These are phyloP conservation scores for Amanita rubescens DNA, from an alignment of 768 basidiomycete species.

Conservation along the genomic window DNA sequence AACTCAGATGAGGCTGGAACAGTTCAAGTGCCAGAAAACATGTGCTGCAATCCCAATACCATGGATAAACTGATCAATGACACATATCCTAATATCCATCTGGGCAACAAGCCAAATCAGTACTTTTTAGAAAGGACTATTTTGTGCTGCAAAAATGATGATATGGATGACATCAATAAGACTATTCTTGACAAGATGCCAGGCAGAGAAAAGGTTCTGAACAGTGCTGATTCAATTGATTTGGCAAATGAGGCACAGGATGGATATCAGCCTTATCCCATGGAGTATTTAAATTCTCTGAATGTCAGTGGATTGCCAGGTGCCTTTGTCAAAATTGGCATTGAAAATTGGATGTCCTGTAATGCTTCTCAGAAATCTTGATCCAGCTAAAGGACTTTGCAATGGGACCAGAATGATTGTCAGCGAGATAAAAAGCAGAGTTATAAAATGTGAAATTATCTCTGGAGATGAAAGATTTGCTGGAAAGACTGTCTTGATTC, in stretches of 20 bases:
- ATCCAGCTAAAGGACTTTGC: constrained; percentile 26
- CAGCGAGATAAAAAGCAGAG: constrained; percentile 15
- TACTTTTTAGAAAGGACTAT: constrained; percentile 29
- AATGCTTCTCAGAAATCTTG: constrained; percentile 38
- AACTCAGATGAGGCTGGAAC: constrained; percentile 1
- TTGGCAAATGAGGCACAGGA: constrained; percentile 13
- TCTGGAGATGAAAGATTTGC: constrained; percentile 24
- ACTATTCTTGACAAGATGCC: constrained; percentile 9
- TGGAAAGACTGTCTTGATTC: constrained; percentile 30
- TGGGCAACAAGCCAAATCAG: constrained; percentile 7
- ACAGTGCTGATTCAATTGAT: constrained; percentile 24
- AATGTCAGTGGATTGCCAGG: constrained; percentile 28
- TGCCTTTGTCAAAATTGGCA: constrained; percentile 29
- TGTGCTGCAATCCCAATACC: constrained; percentile 14
- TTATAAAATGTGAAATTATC: constrained; percentile 28
- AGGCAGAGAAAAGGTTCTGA: constrained; percentile 10
- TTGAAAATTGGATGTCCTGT: constrained; percentile 29
- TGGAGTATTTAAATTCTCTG: constrained; percentile 34
- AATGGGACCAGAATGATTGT: constrained; percentile 25
- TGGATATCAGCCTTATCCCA: constrained; percentile 20
- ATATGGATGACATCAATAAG: constrained; percentile 25
- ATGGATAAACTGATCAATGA: constrained; percentile 20
- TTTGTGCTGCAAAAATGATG: constrained; percentile 24
- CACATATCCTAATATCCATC: constrained; percentile 15
- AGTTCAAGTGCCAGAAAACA: not conserved